Base-by-base conservation (phyloP, 805 yeast genomes). In the Isabelozyma pseudorhagii region DNA sequence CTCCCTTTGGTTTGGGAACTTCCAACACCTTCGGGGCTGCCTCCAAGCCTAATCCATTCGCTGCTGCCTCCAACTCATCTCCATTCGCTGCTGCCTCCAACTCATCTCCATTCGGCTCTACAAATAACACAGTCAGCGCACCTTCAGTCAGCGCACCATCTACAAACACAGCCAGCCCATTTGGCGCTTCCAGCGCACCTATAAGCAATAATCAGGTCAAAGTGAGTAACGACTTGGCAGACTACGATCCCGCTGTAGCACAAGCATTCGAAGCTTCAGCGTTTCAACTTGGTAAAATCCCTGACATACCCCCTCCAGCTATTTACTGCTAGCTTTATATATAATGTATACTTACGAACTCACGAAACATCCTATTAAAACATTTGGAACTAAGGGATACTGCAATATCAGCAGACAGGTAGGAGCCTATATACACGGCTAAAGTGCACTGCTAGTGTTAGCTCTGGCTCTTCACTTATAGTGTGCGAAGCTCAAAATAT, bases 241-340 rank as follows among this genome's bases (percentile, higher is more conserved):
- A 77, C 3, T 55, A 83, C 3, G 67, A 78, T 44, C 78, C 75
- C 4, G 67, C 59, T 3, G 72, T 82, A 0, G 44, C 71, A 8
- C 70, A 66, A 5, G 76, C 77, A 18, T 89, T 87, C 61, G 61
- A 73, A 52, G 71, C 79, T 0, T 55, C 59, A 0, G 47, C 51
- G 4, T 87, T 87, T 54, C 60, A 64, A n/a, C 57, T 87, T 31
- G 93, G 92, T 0, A 65, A 67, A 25, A 81, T 87, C 2, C 96
- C 96, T 0, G 93, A 86, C 50, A 57, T 81, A 5, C 83, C 90
- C 3, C 94, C 96, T 5, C 91, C 94, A 2, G 17, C 44, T 17
- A 18, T 18, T 2, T 40, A 17, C 42, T 40, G 42, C 28, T 40
- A 18, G 18, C 8, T 5, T 13, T 9, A 38, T 38, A 14, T 38